Evolutionary conservation across 2,329 filamentous ascomycete species (phyloP).

Genomic region (Chaetomium sp.): DNA sequence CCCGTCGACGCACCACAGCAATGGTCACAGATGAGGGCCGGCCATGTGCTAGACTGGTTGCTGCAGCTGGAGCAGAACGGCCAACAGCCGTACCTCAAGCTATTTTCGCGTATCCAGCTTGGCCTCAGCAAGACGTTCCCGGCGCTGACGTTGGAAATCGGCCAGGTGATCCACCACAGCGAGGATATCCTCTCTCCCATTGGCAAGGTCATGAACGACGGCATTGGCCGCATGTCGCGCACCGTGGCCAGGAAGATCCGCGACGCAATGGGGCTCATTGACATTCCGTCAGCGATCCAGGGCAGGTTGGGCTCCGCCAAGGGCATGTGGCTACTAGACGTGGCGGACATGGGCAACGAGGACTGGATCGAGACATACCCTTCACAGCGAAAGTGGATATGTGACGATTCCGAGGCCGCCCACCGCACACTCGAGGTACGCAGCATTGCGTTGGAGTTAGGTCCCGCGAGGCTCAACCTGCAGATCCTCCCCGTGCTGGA

Average conservation of each 20-base stretch:
- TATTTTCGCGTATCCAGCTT: constrained; percentile 52
- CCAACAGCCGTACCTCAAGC: constrained; percentile 44
- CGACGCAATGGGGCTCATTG: constrained; percentile 40
- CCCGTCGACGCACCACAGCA: constrained; percentile 17
- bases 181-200: constrained; percentile 36
- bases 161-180: constrained; percentile 38
- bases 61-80: constrained; percentile 41
- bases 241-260: constrained; percentile 50
- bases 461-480: constrained; percentile 53
- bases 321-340: constrained; percentile 65
- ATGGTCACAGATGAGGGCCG: constrained; percentile 33
- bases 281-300: constrained; percentile 60
- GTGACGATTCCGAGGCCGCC: constrained; percentile 39
- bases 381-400: constrained; percentile 64
- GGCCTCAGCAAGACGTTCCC: constrained; percentile 47
- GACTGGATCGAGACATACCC: constrained; percentile 61
- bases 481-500: constrained; percentile 64
- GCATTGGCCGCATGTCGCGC: constrained; percentile 59
- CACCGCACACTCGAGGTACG: constrained; percentile 62
- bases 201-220: constrained; percentile 55
- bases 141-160: constrained; percentile 38
- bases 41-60: constrained; percentile 46
- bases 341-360: constrained; percentile 36
- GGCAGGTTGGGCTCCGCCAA: constrained; percentile 67
- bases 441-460: constrained; percentile 39